phyloP scores from a whole-genome alignment of 2,329 filamentous ascomycete genomes.

The Daldinia sp. region DNA sequence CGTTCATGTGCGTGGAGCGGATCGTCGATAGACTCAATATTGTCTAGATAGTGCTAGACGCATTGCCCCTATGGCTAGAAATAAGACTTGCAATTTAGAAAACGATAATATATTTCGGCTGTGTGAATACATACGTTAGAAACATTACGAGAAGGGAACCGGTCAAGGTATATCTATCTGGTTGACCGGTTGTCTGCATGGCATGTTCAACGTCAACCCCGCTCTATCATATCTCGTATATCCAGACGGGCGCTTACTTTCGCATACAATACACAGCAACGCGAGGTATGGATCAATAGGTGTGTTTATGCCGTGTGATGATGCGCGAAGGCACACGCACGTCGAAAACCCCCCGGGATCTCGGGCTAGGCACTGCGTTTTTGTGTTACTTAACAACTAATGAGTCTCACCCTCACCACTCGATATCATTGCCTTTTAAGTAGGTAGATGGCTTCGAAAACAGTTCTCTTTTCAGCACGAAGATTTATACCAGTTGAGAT shows the following conservation, averaged over 20 bases:
- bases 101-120: not conserved
- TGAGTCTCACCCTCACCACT: not conserved
- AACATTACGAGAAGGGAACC: too few relatives aligned
- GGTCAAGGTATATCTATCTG: not conserved
- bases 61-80: not conserved
- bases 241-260: slow-evolving; percentile 8
- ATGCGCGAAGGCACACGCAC: slow-evolving; percentile 8
- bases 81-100: not conserved
- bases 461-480: not conserved
- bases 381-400: not conserved
- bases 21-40: slow-evolving; percentile 8
- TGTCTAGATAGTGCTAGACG: not conserved
- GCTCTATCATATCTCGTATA: not conserved
- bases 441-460: too few relatives aligned
- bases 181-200: not conserved
- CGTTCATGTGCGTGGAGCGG: slow-evolving; percentile 7
- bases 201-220: slow-evolving; percentile 7
- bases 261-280: slow-evolving; percentile 6
- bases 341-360: slow-evolving; percentile 23
- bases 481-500: not conserved
- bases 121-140: not conserved
- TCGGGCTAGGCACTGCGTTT: not conserved
- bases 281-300: not conserved
- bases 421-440: too few relatives aligned
- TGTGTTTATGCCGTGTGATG: slow-evolving; percentile 9